A percentile compares a stretch with the other conserved stretches of the same genome.
These are phyloP conservation scores for Homolaphlyctis polyrhiza DNA, from an alignment of 371 early-diverging fungal species.

Conservation along the genomic window DNA sequence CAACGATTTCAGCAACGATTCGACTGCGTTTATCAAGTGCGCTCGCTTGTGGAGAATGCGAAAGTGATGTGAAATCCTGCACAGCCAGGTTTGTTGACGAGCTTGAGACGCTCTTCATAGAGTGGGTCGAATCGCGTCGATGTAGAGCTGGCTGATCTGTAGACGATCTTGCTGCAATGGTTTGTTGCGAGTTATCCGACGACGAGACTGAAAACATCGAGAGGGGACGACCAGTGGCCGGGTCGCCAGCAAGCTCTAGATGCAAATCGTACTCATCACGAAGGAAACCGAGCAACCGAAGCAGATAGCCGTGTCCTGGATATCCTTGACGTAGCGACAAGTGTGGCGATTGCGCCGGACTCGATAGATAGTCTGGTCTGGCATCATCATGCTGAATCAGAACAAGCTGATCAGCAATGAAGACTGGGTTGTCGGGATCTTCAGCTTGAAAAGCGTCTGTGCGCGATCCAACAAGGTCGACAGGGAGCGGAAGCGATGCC, in stretches of 20 bases:
- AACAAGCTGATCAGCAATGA: not conserved
- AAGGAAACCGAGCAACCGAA: conserved; percentile 49
- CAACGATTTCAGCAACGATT: conserved; percentile 63
- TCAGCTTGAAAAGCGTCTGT: not conserved
- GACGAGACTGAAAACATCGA: conserved; percentile 18
- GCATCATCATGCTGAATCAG: too few species aligned
- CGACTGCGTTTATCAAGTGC: conserved; percentile 34
- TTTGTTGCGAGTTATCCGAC: conserved; percentile 10
- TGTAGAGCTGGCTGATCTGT: not conserved
- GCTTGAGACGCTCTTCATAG: not conserved
- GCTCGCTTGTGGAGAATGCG: not conserved
- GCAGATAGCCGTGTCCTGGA: conserved; percentile 28
- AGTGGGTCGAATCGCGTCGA: not conserved
- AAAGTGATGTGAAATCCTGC: not conserved
- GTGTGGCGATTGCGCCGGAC: not conserved
- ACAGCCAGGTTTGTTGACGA: not conserved
- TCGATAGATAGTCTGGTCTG: not conserved
- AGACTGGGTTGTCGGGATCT: not conserved
- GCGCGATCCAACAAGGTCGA: not conserved
- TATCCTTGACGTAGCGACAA: not conserved
- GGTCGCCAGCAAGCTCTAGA: conserved; percentile 24
- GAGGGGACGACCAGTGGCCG: conserved; percentile 18
- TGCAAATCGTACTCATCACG: conserved; percentile 63
- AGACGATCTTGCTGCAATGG: not conserved
- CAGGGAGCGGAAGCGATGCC: not conserved